Conservation (phyloP, 2,329 filamentous ascomycete genomes). For the Rutstroemia sp. region DNA sequence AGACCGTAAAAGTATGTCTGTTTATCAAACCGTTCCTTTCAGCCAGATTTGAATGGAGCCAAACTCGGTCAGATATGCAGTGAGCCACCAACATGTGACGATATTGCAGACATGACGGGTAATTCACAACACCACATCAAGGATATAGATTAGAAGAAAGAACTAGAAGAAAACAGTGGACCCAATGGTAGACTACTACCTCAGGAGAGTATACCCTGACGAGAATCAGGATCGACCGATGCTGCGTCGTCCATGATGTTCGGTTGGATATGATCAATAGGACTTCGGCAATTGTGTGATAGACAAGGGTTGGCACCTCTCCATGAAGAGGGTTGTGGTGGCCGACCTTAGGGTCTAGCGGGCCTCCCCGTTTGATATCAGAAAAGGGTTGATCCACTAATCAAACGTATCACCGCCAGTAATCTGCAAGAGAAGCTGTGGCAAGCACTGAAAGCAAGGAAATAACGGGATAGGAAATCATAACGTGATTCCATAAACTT, state of each 20-base stretch:
- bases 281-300: slow-evolving; percentile 19
- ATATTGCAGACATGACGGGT: slow-evolving; percentile 7
- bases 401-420: slow-evolving; percentile 10
- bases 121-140: slow-evolving; percentile 4
- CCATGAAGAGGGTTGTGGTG: slow-evolving; percentile 14
- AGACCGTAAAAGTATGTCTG: slow-evolving; percentile 18
- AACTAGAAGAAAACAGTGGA: not conserved
- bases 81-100: slow-evolving; percentile 10
- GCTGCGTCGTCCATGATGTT: slow-evolving; percentile 3
- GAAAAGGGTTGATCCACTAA: slow-evolving; percentile 16
- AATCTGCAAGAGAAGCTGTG: slow-evolving; percentile 12
- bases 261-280: slow-evolving; percentile 16
- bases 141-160: slow-evolving; percentile 9
- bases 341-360: slow-evolving; percentile 13
- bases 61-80: slow-evolving; percentile 3
- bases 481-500: slow-evolving; percentile 26
- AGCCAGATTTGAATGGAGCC: slow-evolving; percentile 3
- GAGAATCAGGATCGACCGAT: slow-evolving; percentile 3
- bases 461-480: slow-evolving; percentile 19
- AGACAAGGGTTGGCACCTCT: slow-evolving; percentile 11
- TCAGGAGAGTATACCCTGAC: not conserved
- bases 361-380: slow-evolving; percentile 14
- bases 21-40: slow-evolving; percentile 7
- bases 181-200: slow-evolving; percentile 1
- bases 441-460: slow-evolving; percentile 11